Percentiles rank a stretch among this genome's conserved stretches.
These are phyloP conservation scores for Porodaedalea pini DNA, from an alignment of 1,284 basidiomycete species.

Conservation along the genomic window DNA sequence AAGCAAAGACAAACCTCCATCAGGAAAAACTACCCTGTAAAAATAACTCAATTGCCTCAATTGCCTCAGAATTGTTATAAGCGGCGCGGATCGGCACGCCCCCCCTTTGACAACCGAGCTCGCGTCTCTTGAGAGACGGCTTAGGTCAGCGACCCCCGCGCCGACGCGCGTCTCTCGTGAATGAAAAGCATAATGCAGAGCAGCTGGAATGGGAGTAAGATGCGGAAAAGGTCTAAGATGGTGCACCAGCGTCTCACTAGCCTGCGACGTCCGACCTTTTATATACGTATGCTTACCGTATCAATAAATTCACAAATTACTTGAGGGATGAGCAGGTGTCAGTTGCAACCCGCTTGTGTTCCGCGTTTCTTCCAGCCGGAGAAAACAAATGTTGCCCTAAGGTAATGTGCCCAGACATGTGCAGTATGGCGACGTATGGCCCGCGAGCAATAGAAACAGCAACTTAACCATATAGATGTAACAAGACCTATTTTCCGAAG, in stretches of 20 bases:
- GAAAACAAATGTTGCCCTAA: neutral
- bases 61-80: constrained; percentile 41
- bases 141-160: constrained; percentile 33
- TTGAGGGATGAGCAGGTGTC: no score
- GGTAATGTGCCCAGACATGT: no score
- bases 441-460: neutral
- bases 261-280: neutral
- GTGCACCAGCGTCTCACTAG: neutral
- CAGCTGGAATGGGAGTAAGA: neutral
- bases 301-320: neutral
- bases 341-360: neutral
- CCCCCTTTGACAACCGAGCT: no score
- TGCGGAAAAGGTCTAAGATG: neutral
- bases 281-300: neutral
- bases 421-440: no score
- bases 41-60: constrained; percentile 51
- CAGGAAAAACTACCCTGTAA: constrained; percentile 67
- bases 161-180: neutral
- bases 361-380: constrained; percentile 9
- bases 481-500: constrained; percentile 5
- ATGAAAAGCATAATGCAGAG: neutral
- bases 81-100: no score
- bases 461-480: neutral
- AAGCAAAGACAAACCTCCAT: constrained; percentile 49
- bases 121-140: constrained; percentile 53